A percentile compares a stretch with the other conserved stretches of the same genome.
These are phyloP conservation scores for Grigorovia humatica DNA, from an alignment of 805 yeast species.

Conservation along the genomic window DNA sequence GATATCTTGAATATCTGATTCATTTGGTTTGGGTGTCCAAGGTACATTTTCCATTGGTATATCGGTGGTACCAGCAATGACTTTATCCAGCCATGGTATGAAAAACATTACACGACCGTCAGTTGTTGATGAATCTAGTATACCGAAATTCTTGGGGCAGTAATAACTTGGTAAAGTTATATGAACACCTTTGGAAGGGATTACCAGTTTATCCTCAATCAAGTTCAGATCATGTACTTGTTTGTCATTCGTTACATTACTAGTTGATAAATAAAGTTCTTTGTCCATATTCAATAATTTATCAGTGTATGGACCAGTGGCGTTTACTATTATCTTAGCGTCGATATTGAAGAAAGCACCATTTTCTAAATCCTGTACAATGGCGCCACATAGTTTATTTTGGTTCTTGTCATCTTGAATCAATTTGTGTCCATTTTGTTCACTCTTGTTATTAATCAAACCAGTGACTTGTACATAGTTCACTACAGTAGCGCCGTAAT, in stretches of 20 bases:
- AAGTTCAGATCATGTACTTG: constrained; percentile 8
- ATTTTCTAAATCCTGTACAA: constrained; percentile 62
- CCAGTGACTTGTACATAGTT: constrained; percentile 67
- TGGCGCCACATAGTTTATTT: constrained; percentile 61
- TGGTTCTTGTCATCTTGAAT: constrained; percentile 32
- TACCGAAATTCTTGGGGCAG: constrained; percentile 79
- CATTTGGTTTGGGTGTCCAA: constrained; percentile 71
- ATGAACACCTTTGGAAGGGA: constrained; percentile 92
- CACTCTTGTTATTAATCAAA: background rate
- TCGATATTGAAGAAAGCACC: constrained; percentile 50
- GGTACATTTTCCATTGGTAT: constrained; percentile 67
- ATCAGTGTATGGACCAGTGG: constrained; percentile 93
- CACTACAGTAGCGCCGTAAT: constrained; percentile 79
- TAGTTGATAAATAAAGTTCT: constrained; percentile 54
- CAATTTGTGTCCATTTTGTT: constrained; percentile 44
- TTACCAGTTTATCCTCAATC: constrained; percentile 52
- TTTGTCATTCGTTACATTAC: constrained; percentile 30
- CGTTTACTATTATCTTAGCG: constrained; percentile 74
- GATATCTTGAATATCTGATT: constrained; percentile 81
- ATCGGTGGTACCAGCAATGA: constrained; percentile 94
- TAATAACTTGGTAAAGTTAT: constrained; percentile 85
- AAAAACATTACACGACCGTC: constrained; percentile 97
- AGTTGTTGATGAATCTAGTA: constrained; percentile 81
- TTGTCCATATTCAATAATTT: constrained; percentile 77
- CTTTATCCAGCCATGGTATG: constrained; percentile 96